Evolutionary conservation across 2,329 filamentous ascomycete species (phyloP).

Genomic region (Venturia effusa): DNA sequence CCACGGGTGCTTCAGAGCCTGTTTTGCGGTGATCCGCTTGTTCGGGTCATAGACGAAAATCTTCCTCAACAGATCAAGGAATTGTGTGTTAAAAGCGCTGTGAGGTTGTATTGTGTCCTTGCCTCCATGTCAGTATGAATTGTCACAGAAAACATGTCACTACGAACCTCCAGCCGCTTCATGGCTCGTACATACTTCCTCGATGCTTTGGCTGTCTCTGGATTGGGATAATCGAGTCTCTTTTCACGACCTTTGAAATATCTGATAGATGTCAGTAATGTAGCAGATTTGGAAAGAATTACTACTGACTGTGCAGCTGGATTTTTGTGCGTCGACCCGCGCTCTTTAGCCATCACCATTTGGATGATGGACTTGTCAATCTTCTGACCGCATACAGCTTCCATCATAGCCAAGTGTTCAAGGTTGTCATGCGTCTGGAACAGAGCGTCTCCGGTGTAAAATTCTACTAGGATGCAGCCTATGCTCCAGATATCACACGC

Average conservation of each 20-base stretch:
- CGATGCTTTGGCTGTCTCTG: slow-evolving; percentile 51
- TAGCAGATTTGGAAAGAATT: background rate
- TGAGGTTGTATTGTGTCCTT: slow-evolving; percentile 53
- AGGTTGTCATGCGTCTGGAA: slow-evolving; percentile 61
- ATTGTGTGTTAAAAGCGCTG: slow-evolving; percentile 49
- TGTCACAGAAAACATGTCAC: background rate
- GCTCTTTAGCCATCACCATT: slow-evolving; percentile 30
- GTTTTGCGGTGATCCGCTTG: slow-evolving; percentile 51
- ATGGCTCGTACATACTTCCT: slow-evolving; percentile 59
- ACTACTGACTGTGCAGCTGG: slow-evolving; percentile 44
- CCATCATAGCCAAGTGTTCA: slow-evolving; percentile 61
- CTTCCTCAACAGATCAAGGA: slow-evolving; percentile 49
- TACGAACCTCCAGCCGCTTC: slow-evolving; percentile 48
- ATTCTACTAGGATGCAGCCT: slow-evolving; percentile 57
- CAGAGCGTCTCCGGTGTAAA: slow-evolving; percentile 56
- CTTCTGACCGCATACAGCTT: slow-evolving; percentile 46
- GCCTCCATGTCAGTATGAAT: background rate
- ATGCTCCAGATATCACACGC: slow-evolving; percentile 62
- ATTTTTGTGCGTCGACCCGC: slow-evolving; percentile 25
- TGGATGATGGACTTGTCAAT: slow-evolving; percentile 45
- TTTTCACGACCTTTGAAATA: slow-evolving; percentile 41
- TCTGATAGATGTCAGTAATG: slow-evolving; percentile 29
- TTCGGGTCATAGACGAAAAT: slow-evolving; percentile 60
- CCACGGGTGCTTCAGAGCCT: slow-evolving; percentile 56
- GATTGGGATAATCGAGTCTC: slow-evolving; percentile 52